Conservation (phyloP, 148 eudicot genomes). For the Rheum nobile region DNA sequence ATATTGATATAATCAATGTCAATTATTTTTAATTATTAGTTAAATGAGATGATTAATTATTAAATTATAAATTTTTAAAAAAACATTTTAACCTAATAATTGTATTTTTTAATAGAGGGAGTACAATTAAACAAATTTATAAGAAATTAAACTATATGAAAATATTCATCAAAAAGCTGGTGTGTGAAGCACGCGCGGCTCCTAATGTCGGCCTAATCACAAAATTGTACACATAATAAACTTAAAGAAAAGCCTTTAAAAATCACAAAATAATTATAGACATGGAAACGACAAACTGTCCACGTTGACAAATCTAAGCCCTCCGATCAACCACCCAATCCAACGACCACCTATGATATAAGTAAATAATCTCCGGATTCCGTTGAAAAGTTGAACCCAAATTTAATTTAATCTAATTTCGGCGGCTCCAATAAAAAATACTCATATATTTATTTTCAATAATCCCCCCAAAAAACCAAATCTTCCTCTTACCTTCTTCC, state of each 20-base stretch:
- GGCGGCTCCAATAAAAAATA: slow-evolving; percentile 1
- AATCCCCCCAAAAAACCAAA: slow-evolving; percentile 1
- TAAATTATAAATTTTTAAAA: too few relatives aligned
- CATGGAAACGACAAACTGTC: slow-evolving; percentile 27
- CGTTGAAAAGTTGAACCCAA: background rate
- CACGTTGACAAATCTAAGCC: slow-evolving; percentile 26
- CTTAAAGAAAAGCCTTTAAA: background rate
- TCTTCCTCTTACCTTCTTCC: slow-evolving; percentile 13
- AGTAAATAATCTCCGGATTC: slow-evolving; percentile 1
- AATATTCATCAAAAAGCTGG: background rate
- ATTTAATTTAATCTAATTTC: background rate
- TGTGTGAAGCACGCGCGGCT: background rate
- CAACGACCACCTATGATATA: slow-evolving; percentile 19
- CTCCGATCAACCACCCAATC: slow-evolving; percentile 21
- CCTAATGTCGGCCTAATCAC: background rate
- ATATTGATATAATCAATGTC: too few relatives aligned
- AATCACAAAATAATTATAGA: slow-evolving; percentile 7
- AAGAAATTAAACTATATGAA: too few relatives aligned
- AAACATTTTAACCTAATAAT: too few relatives aligned
- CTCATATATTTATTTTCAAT: background rate
- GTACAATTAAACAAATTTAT: too few relatives aligned
- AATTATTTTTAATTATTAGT: too few relatives aligned
- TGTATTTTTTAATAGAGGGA: too few relatives aligned
- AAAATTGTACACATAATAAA: background rate
- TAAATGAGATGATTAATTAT: too few relatives aligned